Percentiles rank a stretch among this genome's conserved stretches.
Evolutionary conservation across 2,329 filamentous ascomycete genomes (phyloP).

Genomic region (Lecanicillium sp.): DNA sequence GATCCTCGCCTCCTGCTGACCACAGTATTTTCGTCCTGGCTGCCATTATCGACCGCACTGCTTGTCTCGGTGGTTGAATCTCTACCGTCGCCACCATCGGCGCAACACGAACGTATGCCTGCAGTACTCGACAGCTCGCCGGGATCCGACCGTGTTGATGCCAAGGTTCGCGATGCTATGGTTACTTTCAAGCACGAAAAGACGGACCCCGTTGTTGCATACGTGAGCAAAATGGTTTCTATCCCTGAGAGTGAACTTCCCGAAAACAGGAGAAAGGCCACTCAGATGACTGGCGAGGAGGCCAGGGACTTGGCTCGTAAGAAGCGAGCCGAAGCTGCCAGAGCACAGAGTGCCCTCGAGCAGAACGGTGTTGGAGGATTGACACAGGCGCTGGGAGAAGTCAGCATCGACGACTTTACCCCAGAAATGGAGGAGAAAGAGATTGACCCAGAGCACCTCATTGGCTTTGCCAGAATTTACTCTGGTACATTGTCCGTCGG

Average conservation of each 20-base stretch:
- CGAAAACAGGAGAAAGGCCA: conserved; percentile 67
- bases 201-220: conserved; percentile 77
- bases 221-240: conserved; percentile 97
- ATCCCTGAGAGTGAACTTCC: conserved; percentile 87
- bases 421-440: conserved; percentile 46
- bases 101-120: conserved; percentile 74
- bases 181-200: conserved; percentile 63
- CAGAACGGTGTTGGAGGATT: conserved; percentile 47
- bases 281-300: conserved; percentile 78
- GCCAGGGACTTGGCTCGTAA: conserved; percentile 79
- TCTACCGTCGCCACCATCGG: conserved; percentile 72
- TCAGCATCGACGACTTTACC: conserved; percentile 48
- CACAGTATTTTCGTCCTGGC: conserved; percentile 80
- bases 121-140: conserved; percentile 74
- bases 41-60: conserved; percentile 85
- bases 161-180: conserved; percentile 71
- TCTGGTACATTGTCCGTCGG: conserved; percentile 86
- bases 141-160: conserved; percentile 62
- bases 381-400: conserved; percentile 51
- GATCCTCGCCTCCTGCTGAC: conserved; percentile 80
- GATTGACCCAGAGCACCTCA: conserved; percentile 74
- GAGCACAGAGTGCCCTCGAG: conserved; percentile 56
- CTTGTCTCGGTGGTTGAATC: conserved; percentile 92
- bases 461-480: conserved; percentile 91
- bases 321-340: conserved; percentile 83